Percentiles rank a stretch among this genome's conserved stretches.
Conservation (phyloP, 2,329 filamentous ascomycete species). For the Penicillium vulpinum region DNA sequence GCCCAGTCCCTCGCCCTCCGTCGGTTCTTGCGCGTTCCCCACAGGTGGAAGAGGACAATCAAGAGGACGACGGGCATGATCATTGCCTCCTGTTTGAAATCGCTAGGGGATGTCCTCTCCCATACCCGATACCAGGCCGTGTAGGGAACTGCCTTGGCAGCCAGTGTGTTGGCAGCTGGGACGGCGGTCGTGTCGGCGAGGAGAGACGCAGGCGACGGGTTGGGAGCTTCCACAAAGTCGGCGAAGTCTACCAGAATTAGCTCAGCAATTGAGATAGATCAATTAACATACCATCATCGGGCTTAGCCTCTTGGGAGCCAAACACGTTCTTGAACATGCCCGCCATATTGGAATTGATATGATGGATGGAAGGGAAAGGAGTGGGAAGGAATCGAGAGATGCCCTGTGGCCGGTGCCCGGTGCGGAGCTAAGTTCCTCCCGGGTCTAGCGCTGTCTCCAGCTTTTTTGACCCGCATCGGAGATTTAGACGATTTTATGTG, state of each 20-base stretch:
- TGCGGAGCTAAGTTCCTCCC: slow-evolving; percentile 34
- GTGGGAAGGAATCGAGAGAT: slow-evolving; percentile 22
- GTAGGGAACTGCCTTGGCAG: slow-evolving; percentile 63
- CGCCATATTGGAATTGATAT: slow-evolving; percentile 32
- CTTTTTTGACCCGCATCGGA: slow-evolving; percentile 22
- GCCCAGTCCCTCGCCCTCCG: slow-evolving; percentile 80
- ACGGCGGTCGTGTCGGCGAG: slow-evolving; percentile 42
- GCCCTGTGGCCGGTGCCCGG: slow-evolving; percentile 10
- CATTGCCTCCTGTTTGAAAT: slow-evolving; percentile 85
- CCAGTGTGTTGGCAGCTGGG: slow-evolving; percentile 48
- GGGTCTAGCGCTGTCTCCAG: slow-evolving; percentile 48
- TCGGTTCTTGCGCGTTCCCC: slow-evolving; percentile 78
- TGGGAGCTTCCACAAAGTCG: slow-evolving; percentile 81
- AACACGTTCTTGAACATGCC: slow-evolving; percentile 44
- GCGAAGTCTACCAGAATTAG: slow-evolving; percentile 71
- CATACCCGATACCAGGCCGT: slow-evolving; percentile 97
- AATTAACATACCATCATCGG: slow-evolving; percentile 39
- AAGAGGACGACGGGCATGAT: slow-evolving; percentile 74
- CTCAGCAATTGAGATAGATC: slow-evolving; percentile 12
- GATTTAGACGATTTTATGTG: background rate
- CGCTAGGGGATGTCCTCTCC: slow-evolving; percentile 78
- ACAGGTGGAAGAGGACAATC: slow-evolving; percentile 75
- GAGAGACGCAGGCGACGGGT: slow-evolving; percentile 58
- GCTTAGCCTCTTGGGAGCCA: slow-evolving; percentile 34
- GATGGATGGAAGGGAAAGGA: slow-evolving; percentile 25